Evolutionary conservation across 2,329 filamentous ascomycete species (phyloP).

Genomic region (Orbilia javanica): DNA sequence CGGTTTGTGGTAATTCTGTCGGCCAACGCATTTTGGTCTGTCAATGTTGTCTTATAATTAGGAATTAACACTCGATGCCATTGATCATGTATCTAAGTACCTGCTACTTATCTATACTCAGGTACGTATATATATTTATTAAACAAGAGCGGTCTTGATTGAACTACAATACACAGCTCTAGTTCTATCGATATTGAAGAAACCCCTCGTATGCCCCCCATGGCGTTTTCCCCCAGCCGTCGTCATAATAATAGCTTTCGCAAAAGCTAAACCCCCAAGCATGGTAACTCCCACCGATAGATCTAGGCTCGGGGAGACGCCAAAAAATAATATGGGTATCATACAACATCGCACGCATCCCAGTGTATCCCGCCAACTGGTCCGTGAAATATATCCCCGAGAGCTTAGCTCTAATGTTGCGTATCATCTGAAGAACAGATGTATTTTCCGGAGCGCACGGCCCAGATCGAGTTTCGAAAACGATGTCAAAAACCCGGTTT

Average conservation of each 20-base stretch:
- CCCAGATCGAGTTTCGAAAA: not conserved
- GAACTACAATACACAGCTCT: too few relatives aligned
- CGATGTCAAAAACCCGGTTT: not conserved
- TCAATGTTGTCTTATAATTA: too few relatives aligned
- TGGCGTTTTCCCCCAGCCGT: constrained; percentile 1
- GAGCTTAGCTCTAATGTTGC: not conserved
- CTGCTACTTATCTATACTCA: too few relatives aligned
- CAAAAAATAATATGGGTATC: not conserved
- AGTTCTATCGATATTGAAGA: not conserved
- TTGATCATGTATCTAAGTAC: too few relatives aligned
- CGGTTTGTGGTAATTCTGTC: not conserved
- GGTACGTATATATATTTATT: too few relatives aligned
- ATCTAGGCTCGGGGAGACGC: too few relatives aligned
- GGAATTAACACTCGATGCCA: too few relatives aligned
- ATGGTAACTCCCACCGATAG: too few relatives aligned
- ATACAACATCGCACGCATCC: not conserved
- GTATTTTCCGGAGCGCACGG: not conserved
- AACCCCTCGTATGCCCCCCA: constrained; percentile 3
- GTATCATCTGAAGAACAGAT: not conserved
- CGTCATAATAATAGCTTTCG: not conserved
- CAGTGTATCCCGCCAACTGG: not conserved
- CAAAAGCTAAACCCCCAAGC: too few relatives aligned
- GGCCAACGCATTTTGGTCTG: not conserved
- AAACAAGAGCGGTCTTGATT: too few relatives aligned
- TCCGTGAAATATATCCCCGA: not conserved